Evolutionary conservation across 2,329 filamentous ascomycete genomes (phyloP).

Genomic region (Chrysoporthe deuterocubensis): DNA sequence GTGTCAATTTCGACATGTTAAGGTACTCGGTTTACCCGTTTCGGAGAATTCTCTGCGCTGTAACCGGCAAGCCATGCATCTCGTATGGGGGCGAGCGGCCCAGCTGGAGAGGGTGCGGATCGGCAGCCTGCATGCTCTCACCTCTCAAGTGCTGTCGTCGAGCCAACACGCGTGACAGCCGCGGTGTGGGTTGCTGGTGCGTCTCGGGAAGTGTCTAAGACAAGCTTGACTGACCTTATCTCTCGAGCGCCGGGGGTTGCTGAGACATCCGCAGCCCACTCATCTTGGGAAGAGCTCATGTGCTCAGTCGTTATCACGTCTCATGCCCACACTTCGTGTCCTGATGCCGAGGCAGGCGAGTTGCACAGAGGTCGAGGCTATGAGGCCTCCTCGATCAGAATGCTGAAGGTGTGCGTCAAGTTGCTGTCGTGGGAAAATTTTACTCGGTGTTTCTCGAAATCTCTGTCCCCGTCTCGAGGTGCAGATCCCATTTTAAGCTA

Average conservation of each 20-base stretch:
- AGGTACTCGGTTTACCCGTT: neutral
- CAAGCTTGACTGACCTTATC: constrained; percentile 5
- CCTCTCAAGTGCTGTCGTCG: neutral
- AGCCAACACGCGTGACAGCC: constrained; percentile 2
- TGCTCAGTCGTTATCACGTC: constrained; percentile 22
- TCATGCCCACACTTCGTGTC: constrained; percentile 6
- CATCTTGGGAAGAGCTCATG: constrained; percentile 9
- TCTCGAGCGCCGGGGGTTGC: too few species aligned
- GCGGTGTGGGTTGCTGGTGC: neutral
- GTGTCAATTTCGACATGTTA: neutral
- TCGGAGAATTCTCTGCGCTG: neutral
- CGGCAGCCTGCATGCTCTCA: neutral
- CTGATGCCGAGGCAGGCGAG: neutral
- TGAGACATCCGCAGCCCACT: constrained; percentile 19
- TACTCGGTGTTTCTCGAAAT: neutral
- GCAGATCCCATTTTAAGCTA: constrained; percentile 19
- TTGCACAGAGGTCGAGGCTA: neutral
- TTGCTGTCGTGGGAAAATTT: neutral
- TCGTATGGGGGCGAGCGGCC: neutral
- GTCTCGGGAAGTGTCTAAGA: constrained; percentile 7
- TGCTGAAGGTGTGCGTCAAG: neutral
- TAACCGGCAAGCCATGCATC: neutral
- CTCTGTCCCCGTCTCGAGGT: constrained; percentile 8
- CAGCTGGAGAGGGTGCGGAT: neutral
- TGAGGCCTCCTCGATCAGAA: neutral